phyloP scores from a whole-genome alignment of 1,284 basidiomycete species.

The Ustilago loliicola region DNA sequence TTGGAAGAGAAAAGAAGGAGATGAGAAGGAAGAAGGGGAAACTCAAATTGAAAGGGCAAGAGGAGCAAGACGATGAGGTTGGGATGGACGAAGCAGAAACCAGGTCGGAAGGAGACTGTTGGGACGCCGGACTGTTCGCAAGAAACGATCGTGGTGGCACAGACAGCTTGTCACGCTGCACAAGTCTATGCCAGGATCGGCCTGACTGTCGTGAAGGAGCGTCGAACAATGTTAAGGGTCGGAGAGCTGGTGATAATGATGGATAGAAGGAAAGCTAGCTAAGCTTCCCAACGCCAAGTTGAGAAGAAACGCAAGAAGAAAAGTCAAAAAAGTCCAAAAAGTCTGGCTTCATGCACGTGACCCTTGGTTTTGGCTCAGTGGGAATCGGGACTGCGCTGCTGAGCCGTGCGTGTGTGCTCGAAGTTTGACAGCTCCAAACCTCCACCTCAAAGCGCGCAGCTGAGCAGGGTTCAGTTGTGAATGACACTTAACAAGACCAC shows the following conservation, averaged over 20 bases:
- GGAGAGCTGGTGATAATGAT: conserved; percentile 8
- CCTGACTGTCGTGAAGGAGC: not conserved
- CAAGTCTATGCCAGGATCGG: not conserved
- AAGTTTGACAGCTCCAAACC: conserved; percentile 7
- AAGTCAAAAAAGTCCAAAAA: conserved; percentile 12
- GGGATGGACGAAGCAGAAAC: not conserved
- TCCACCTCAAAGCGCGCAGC: conserved; percentile 17
- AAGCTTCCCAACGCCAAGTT: not conserved
- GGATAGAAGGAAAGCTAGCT: not conserved
- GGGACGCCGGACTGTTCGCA: not conserved
- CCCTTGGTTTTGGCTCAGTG: not conserved
- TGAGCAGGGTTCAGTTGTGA: conserved; percentile 15
- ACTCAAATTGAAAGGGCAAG: not conserved
- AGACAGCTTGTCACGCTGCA: conserved; percentile 1
- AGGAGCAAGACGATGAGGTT: not conserved
- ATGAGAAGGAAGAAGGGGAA: not conserved
- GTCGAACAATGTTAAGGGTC: not conserved
- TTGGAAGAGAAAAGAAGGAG: not conserved
- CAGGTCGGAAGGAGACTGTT: not conserved
- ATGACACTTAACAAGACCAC: conserved; percentile 5
- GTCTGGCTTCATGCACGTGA: conserved; percentile 11
- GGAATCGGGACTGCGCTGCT: conserved; percentile 6
- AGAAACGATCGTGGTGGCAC: conserved; percentile 1
- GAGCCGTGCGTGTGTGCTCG: not conserved
- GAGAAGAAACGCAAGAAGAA: conserved; percentile 13